Conservation (phyloP, 805 yeast species). For the Myxozyma vanderwaltii region DNA sequence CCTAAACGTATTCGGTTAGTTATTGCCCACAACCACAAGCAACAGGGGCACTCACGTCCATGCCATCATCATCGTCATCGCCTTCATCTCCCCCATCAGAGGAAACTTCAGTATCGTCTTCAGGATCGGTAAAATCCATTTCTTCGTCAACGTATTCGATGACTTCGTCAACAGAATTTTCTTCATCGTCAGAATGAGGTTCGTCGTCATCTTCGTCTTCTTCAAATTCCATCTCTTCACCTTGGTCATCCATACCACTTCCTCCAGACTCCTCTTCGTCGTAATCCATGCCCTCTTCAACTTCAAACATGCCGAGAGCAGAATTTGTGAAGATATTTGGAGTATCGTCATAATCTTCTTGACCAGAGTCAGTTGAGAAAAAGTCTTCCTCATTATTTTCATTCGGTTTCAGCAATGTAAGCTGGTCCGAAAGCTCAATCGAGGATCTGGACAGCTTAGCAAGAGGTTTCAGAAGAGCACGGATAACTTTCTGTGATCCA, state of each 20-base stretch:
- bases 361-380: slow-evolving; percentile 47
- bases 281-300: slow-evolving; percentile 67
- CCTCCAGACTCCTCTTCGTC: slow-evolving; percentile 52
- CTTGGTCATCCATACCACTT: slow-evolving; percentile 51
- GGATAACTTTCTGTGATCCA: slow-evolving; percentile 58
- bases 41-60: slow-evolving; percentile 32
- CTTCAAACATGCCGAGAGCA: slow-evolving; percentile 91
- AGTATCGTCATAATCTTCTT: slow-evolving; percentile 57
- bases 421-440: slow-evolving; percentile 45
- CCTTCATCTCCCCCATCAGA: slow-evolving; percentile 35
- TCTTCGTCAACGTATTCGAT: slow-evolving; percentile 36
- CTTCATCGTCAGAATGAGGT: slow-evolving; percentile 45
- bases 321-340: slow-evolving; percentile 86
- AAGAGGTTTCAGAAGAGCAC: slow-evolving; percentile 58
- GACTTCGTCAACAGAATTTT: slow-evolving; percentile 38
- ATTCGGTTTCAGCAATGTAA: slow-evolving; percentile 41
- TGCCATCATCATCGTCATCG: slow-evolving; percentile 38
- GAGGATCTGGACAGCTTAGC: slow-evolving; percentile 51
- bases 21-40: not conserved
- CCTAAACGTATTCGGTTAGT: slow-evolving; percentile 8
- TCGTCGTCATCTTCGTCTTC: slow-evolving; percentile 42
- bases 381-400: slow-evolving; percentile 55
- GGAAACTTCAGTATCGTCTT: slow-evolving; percentile 13
- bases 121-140: slow-evolving; percentile 36
- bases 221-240: slow-evolving; percentile 48